Conservation (phyloP, 345 rosid genomes). For the Citrus cavaleriei region DNA sequence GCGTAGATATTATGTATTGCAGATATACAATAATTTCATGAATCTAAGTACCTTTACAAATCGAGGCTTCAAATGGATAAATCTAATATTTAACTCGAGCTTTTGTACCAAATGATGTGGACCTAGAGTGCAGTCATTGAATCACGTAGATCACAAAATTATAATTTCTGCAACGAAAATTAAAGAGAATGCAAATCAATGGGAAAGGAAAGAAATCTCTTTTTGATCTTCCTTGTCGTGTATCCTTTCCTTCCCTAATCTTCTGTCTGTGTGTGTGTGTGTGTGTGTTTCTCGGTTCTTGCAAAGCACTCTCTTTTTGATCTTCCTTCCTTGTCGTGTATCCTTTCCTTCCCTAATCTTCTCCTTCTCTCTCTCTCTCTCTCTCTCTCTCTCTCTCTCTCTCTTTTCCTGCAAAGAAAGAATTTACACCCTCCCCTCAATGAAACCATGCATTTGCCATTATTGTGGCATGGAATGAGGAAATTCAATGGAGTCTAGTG, state of each 20-base stretch:
- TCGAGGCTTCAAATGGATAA: not conserved
- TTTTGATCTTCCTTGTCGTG: not conserved
- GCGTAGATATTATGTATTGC: not conserved
- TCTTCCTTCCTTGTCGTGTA: not conserved
- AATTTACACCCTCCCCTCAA: not conserved
- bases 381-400: not conserved
- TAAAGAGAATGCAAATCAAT: not conserved
- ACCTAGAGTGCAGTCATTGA: not conserved
- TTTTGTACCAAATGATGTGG: not conserved
- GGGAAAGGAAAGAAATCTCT: not conserved
- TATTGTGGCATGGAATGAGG: not conserved
- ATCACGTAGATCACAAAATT: not conserved
- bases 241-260: not conserved
- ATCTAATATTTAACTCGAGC: not conserved
- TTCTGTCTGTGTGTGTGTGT: not conserved
- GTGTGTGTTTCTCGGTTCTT: not conserved
- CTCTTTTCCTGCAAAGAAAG: not conserved
- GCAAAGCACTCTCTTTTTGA: not conserved
- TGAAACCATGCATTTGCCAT: conserved; percentile 3
- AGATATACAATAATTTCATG: not conserved
- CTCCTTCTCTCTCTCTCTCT: not conserved
- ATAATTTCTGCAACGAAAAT: not conserved
- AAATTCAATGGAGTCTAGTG: conserved; percentile 9
- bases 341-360: conserved; percentile 1
- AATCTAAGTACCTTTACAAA: not conserved